Conservation (phyloP, 1,284 basidiomycete genomes). For the Phellopilus nigrolimitatus region DNA sequence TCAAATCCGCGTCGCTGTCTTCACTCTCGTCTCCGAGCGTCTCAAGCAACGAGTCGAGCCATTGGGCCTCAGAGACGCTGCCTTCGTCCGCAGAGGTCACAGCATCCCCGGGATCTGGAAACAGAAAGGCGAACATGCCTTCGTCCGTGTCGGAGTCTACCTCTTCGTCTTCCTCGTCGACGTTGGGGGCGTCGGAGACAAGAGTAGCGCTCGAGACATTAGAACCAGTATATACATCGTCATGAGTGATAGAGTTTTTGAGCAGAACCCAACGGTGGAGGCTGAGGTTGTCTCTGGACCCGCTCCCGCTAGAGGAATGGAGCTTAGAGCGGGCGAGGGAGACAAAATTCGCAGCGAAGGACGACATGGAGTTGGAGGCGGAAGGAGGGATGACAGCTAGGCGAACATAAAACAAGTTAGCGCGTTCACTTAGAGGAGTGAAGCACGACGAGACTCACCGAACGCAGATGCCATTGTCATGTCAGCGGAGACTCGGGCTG, state of each 20-base stretch:
- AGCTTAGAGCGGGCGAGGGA: constrained; percentile 71
- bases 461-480: constrained; percentile 21
- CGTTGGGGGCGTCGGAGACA: constrained; percentile 22
- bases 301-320: constrained; percentile 49
- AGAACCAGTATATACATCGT: constrained; percentile 19
- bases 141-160: constrained; percentile 36
- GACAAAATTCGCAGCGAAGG: constrained; percentile 39
- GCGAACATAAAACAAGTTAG: neutral
- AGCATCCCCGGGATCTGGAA: constrained; percentile 64
- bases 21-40: constrained; percentile 60
- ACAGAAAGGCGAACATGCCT: constrained; percentile 64
- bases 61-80: constrained; percentile 60
- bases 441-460: constrained; percentile 14
- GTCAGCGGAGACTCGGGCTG: too few relatives aligned
- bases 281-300: constrained; percentile 58
- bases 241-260: constrained; percentile 69
- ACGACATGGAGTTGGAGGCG: constrained; percentile 14
- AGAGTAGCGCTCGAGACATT: constrained; percentile 5
- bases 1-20: constrained; percentile 39
- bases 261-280: constrained; percentile 81
- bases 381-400: constrained; percentile 8
- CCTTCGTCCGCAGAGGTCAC: constrained; percentile 34
- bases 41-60: constrained; percentile 75
- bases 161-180: constrained; percentile 34
- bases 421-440: neutral